Conservation (phyloP, 1,284 basidiomycete species). For the Cutaneotrichosporon cavernicola region DNA sequence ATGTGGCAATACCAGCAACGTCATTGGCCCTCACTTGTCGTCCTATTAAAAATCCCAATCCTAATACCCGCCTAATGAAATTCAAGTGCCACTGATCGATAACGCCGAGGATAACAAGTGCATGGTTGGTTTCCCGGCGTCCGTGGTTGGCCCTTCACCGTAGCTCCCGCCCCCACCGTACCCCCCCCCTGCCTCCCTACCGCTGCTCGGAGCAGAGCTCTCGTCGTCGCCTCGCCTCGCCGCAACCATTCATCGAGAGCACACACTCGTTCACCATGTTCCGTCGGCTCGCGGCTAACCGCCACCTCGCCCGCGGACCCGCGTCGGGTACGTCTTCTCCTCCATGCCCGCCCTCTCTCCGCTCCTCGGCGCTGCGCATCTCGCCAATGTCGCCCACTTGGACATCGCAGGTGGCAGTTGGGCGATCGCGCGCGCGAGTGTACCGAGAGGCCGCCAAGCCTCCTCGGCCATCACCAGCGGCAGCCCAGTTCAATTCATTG, state of each 20-base stretch:
- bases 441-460: not conserved
- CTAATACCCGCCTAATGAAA: not conserved
- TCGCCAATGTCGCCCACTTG: not conserved
- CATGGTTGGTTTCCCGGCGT: not conserved
- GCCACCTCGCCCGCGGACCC: constrained; percentile 30
- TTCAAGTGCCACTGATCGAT: not conserved
- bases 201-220: not conserved
- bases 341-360: not conserved
- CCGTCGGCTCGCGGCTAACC: constrained; percentile 34
- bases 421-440: not conserved
- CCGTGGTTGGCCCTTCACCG: not conserved
- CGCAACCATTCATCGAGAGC: not conserved
- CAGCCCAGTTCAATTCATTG: no score
- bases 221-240: not conserved
- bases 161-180: not conserved
- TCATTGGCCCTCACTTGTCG: not conserved
- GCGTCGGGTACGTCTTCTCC: not conserved
- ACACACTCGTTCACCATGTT: constrained; percentile 23
- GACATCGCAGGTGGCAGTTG: not conserved
- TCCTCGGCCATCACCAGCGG: not conserved
- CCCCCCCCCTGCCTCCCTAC: not conserved
- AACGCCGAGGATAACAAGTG: not conserved
- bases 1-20: not conserved
- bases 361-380: not conserved
- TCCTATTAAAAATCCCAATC: not conserved